These are phyloP conservation scores for Dysphania ambrosioides DNA, from an alignment of 148 eudicot species.

Conservation along the genomic window DNA sequence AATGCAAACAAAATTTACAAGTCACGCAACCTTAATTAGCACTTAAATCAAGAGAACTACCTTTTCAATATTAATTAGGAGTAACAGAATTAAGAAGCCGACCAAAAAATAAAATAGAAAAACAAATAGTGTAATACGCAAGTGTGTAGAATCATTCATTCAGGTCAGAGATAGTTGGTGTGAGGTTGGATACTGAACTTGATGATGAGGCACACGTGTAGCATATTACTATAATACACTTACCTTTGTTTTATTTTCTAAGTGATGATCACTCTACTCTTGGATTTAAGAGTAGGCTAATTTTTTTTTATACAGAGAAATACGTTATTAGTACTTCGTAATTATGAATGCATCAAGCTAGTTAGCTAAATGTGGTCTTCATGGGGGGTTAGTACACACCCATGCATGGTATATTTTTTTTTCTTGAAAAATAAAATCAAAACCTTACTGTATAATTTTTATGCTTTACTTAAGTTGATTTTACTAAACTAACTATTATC, in stretches of 20 bases:
- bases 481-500: too few species aligned
- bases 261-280: neutral
- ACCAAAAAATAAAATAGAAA: neutral
- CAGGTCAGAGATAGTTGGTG: constrained; percentile 25
- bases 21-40: constrained; percentile 26
- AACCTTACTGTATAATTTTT: too few species aligned
- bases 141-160: constrained; percentile 17
- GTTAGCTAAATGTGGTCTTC: too few species aligned
- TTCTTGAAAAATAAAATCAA: too few species aligned
- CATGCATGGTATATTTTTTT: too few species aligned
- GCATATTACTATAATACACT: constrained; percentile 21
- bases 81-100: neutral
- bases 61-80: neutral
- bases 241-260: neutral
- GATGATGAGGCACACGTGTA: constrained; percentile 40
- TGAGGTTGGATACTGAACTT: constrained; percentile 27
- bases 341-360: too few species aligned
- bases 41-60: constrained; percentile 2
- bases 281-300: neutral
- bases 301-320: too few species aligned
- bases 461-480: too few species aligned
- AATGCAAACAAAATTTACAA: constrained; percentile 10
- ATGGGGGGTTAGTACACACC: too few species aligned
- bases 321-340: too few species aligned
- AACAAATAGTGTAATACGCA: neutral